Evolutionary conservation across 306 rosid species (phyloP), one percentile per base, ranked within the genome.

Genomic region (Fragaria ananassa): DNA sequence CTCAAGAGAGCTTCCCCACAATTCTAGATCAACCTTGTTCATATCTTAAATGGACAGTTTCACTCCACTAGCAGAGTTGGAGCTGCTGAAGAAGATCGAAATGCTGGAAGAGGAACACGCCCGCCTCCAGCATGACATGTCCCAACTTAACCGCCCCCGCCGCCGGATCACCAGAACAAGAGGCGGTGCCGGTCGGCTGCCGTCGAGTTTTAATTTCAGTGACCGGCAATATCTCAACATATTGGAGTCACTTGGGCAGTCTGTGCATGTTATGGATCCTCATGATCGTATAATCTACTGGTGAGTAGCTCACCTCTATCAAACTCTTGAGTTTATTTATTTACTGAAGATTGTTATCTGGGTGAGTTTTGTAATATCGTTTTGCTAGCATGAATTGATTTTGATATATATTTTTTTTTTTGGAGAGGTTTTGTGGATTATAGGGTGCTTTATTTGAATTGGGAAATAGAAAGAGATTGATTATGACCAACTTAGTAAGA

Each of bases 91-190:
- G 86, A 95, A 92, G 97, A 88, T 95, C 85, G 85, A 89, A 45
- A 84, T 86, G 62, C 89, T 95, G 3, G 99, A 92, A 54, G 93
- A 81, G 4, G 97, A 92, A 35, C 99, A 92, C 27, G 97, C 87
- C 10, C 84, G 83, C 68, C 91, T 95, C 75, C 82, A 83, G 85
- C 79, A 89, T 66, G 96, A 95, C 86, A 92, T 95, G 90, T 79
- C 93, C 4, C 89, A 87, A 79, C 91, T 92, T 15, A 61, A 9
- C 18, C 76, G 85, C 66, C 31, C 9, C 17, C 34, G 63, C 17
- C 34, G 63, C 31, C 31, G 31, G 9, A 9, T 23, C 14, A 11
- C 63, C 67, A 4, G 10, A 12, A 27, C 41, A 23, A 10, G 74
- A 37, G 19, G 18, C 67, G n/a, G 39, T 13, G 67, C 19, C 8